These are phyloP conservation scores for Coemansia sp. DNA, from an alignment of 192 early-diverging fungal species.

Conservation along the genomic window DNA sequence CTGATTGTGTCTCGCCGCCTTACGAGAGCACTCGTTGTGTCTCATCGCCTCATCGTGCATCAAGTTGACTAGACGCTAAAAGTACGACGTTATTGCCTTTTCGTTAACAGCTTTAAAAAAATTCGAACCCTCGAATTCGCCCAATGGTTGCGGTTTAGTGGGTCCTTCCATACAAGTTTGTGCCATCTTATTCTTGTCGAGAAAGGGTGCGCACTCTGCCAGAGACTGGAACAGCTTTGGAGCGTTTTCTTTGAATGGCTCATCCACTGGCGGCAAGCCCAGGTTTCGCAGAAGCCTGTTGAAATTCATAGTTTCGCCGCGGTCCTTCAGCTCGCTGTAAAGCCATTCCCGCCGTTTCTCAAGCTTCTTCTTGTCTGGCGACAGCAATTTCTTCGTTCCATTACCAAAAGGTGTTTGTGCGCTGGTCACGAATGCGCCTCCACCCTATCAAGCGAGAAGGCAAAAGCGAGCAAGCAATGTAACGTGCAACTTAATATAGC, in stretches of 20 bases:
- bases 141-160: not conserved
- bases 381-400: not conserved
- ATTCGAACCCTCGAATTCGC: not conserved
- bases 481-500: not conserved
- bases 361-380: not conserved
- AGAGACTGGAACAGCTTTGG: not conserved
- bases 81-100: not conserved
- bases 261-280: not conserved
- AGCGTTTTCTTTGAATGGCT: not conserved
- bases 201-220: not conserved
- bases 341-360: not conserved
- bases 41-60: not conserved
- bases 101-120: not conserved
- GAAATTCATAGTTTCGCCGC: not conserved
- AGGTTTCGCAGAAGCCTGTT: not conserved
- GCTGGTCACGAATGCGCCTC: not conserved
- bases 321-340: not conserved
- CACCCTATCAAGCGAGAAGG: not conserved
- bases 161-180: not conserved
- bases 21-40: not conserved
- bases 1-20: not conserved
- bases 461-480: not conserved
- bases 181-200: not conserved
- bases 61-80: not conserved
- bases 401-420: not conserved